Evolutionary conservation across 1,284 basidiomycete genomes (phyloP).

Genomic region (Cutaneotrichosporon sp.): DNA sequence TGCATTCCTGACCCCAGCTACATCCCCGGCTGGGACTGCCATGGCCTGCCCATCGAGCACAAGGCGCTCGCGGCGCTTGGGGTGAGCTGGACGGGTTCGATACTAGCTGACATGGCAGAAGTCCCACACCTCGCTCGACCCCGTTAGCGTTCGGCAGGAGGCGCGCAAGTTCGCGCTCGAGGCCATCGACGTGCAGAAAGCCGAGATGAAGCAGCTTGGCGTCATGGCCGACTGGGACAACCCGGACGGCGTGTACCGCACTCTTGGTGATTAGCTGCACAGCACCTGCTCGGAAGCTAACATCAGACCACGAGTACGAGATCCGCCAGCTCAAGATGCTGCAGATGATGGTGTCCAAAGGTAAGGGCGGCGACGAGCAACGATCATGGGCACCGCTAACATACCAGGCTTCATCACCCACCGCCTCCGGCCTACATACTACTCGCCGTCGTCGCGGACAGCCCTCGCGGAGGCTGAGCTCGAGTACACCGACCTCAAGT

Average conservation of each 20-base stretch:
- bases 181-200: constrained; percentile 75
- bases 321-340: constrained; percentile 86
- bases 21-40: constrained; percentile 97
- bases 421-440: constrained; percentile 87
- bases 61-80: constrained; percentile 79
- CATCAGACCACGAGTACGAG: constrained; percentile 78
- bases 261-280: constrained; percentile 68
- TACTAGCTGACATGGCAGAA: constrained; percentile 24
- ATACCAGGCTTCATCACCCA: constrained; percentile 65
- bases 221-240: constrained; percentile 91
- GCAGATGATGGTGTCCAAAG: constrained; percentile 81
- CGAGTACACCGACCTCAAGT: constrained; percentile 84
- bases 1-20: constrained; percentile 62
- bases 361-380: too few species aligned
- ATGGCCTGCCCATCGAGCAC: constrained; percentile 95
- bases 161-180: constrained; percentile 73
- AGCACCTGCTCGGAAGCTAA: too few species aligned
- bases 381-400: too few species aligned
- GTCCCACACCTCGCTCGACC: constrained; percentile 58
- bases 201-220: constrained; percentile 78
- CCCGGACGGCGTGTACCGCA: constrained; percentile 75
- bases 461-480: constrained; percentile 96
- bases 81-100: constrained; percentile 55
- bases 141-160: constrained; percentile 67
- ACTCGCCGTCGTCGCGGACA: constrained; percentile 91